Evolutionary conservation across 2,329 filamentous ascomycete species (phyloP).

Genomic region (Fusarium liriodendri): DNA sequence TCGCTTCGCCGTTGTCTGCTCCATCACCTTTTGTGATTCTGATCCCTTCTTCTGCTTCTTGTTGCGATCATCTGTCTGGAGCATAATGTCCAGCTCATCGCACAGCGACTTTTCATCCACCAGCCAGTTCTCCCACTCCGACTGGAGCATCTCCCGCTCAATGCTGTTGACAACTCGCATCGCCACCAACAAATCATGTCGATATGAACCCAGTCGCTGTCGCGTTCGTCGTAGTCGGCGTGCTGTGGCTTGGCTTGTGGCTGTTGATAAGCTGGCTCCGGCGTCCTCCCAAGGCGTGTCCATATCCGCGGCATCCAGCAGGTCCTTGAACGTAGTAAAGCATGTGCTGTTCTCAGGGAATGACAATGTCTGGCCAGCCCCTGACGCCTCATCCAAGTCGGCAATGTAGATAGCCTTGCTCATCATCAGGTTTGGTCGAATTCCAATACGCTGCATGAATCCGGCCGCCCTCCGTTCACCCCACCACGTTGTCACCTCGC

Average conservation of each 20-base stretch:
- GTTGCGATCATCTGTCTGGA: conserved; percentile 46
- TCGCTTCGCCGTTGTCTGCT: conserved; percentile 45
- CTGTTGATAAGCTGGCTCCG: conserved; percentile 58
- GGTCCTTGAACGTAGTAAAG: conserved; percentile 70
- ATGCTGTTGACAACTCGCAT: conserved; percentile 90
- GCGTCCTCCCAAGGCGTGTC: conserved; percentile 67
- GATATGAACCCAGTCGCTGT: conserved; percentile 83
- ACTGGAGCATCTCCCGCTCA: conserved; percentile 85
- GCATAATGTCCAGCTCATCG: conserved; percentile 65
- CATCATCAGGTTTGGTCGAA: conserved; percentile 83
- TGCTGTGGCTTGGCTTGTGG: conserved; percentile 65
- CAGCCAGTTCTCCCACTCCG: conserved; percentile 96
- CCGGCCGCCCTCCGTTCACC: conserved; percentile 80
- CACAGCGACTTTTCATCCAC: conserved; percentile 82
- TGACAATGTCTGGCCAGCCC: conserved; percentile 45
- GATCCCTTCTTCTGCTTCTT: conserved; percentile 30
- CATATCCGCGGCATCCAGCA: conserved; percentile 68
- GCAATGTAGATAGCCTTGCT: conserved; percentile 85
- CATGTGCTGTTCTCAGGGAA: conserved; percentile 65
- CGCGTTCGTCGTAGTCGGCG: conserved; percentile 81
- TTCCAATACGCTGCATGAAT: conserved; percentile 85
- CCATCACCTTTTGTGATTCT: conserved; percentile 47
- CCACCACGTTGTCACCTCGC: conserved; percentile 84
- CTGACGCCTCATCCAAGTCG: conserved; percentile 77
- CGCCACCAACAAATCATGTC: conserved; percentile 91